Conservation (phyloP, 2,329 filamentous ascomycete species). For the Ustilaginoidea virens region DNA sequence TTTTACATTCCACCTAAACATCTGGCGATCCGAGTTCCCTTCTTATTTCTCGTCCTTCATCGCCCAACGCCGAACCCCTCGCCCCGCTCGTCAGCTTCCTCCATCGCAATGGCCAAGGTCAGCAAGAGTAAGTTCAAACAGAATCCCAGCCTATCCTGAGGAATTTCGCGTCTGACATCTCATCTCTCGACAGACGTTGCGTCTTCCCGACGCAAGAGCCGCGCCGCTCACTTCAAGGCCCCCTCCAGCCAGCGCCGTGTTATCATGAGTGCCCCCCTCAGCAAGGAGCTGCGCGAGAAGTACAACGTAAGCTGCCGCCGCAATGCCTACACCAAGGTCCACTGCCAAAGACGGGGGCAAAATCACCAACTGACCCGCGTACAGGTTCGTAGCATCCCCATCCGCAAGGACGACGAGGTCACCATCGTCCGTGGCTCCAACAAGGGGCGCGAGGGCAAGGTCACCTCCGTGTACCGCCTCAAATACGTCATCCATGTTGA, state of each 20-base stretch:
- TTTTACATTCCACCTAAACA: no score
- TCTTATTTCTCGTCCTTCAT: conserved; percentile 6
- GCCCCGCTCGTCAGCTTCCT: conserved; percentile 12
- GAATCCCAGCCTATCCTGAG: no score
- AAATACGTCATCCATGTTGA: conserved; percentile 97
- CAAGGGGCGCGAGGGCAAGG: conserved; percentile 98
- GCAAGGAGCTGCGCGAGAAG: conserved; percentile 97
- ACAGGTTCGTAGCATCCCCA: conserved; percentile 84
- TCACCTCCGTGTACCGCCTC: conserved; percentile 93
- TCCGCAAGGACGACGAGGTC: conserved; percentile 97
- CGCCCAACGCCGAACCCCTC: conserved; percentile 16
- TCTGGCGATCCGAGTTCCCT: conserved; percentile 1
- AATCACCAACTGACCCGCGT: no score
- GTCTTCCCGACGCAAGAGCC: conserved; percentile 93
- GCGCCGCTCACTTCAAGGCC: conserved; percentile 95
- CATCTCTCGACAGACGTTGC: conserved; percentile 30
- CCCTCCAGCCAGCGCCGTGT: conserved; percentile 86
- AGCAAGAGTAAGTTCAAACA: conserved; percentile 34
- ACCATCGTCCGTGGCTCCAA: conserved; percentile 79
- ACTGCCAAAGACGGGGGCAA: no score
- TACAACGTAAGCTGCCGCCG: conserved; percentile 62
- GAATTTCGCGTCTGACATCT: background rate
- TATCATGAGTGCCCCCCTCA: conserved; percentile 93
- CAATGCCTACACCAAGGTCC: background rate
- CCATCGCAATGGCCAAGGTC: conserved; percentile 55